phyloP scores from a whole-genome alignment of 805 yeast species.

The Pichia cephalocereana region DNA sequence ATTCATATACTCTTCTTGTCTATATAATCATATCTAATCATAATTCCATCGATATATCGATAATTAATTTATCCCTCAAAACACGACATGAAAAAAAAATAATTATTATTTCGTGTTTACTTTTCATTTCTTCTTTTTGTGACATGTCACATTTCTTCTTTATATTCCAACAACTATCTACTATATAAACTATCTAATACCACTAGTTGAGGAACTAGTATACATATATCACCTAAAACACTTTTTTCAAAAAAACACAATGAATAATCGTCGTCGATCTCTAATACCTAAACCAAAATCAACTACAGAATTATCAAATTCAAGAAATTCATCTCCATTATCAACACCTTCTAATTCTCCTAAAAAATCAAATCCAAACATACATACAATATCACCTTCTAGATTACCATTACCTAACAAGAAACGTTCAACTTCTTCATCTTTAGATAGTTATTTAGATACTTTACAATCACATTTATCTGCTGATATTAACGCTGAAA shows the following conservation, averaged over 20 bases:
- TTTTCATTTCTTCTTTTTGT: not conserved
- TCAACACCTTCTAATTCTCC: constrained; percentile 6
- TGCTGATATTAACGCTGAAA: constrained; percentile 2
- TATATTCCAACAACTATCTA: not conserved
- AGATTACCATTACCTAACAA: not conserved
- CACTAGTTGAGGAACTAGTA: no score
- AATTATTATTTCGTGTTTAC: not conserved
- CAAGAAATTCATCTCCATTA: not conserved
- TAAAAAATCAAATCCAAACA: not conserved
- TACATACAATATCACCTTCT: not conserved
- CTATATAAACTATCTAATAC: no score
- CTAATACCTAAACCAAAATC: constrained; percentile 3
- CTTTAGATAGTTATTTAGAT: not conserved
- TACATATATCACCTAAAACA: not conserved
- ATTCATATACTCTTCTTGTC: no score
- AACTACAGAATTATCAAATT: not conserved
- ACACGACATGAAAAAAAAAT: no score
- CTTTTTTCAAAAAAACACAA: not conserved
- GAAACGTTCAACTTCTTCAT: not conserved
- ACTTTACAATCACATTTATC: constrained; percentile 1
- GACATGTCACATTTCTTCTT: not conserved
- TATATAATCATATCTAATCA: no score
- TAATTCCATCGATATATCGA: no score
- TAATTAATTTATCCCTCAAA: no score
- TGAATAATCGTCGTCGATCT: constrained; percentile 1